phyloP scores from a whole-genome alignment of 495 filamentous ascomycete genomes.

The Parachaetomium inaequale region DNA sequence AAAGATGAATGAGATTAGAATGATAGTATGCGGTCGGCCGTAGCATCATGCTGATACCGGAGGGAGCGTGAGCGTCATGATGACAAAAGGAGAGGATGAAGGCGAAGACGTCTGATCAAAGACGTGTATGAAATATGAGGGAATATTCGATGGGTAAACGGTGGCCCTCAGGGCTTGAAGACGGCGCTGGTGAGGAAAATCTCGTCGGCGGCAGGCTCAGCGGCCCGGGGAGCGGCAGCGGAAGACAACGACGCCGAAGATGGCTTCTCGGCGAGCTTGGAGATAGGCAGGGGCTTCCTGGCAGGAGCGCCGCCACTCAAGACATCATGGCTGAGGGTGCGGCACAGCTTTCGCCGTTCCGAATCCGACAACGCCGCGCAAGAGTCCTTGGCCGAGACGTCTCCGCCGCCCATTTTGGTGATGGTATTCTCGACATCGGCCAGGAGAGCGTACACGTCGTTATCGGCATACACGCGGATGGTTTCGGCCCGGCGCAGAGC shows the following conservation, averaged over 20 bases:
- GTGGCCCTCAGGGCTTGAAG: slow-evolving; percentile 29
- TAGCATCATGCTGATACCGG: slow-evolving; percentile 7
- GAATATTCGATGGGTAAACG: background rate
- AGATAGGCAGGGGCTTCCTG: slow-evolving; percentile 20
- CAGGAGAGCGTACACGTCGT: slow-evolving; percentile 59
- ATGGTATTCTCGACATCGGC: slow-evolving; percentile 60
- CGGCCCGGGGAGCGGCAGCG: slow-evolving; percentile 12
- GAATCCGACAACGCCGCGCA: slow-evolving; percentile 23
- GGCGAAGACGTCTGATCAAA: background rate
- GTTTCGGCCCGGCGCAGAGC: slow-evolving; percentile 50
- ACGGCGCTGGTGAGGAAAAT: slow-evolving; percentile 46
- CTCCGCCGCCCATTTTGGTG: slow-evolving; percentile 45
- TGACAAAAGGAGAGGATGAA: background rate
- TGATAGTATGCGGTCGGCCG: slow-evolving; percentile 14
- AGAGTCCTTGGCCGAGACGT: slow-evolving; percentile 12
- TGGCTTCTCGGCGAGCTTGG: slow-evolving; percentile 26
- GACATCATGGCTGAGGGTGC: slow-evolving; percentile 41
- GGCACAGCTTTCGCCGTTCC: slow-evolving; percentile 33
- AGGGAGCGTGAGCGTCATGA: slow-evolving; percentile 1
- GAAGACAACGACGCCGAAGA: slow-evolving; percentile 22
- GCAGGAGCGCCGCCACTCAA: slow-evolving; percentile 24
- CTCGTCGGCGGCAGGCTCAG: slow-evolving; percentile 22
- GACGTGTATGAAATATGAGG: background rate
- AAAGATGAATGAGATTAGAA: background rate
- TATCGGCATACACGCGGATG: slow-evolving; percentile 64